Base-by-base conservation (phyloP, 805 yeast genomes). In the Ogataea paraovalis region DNA sequence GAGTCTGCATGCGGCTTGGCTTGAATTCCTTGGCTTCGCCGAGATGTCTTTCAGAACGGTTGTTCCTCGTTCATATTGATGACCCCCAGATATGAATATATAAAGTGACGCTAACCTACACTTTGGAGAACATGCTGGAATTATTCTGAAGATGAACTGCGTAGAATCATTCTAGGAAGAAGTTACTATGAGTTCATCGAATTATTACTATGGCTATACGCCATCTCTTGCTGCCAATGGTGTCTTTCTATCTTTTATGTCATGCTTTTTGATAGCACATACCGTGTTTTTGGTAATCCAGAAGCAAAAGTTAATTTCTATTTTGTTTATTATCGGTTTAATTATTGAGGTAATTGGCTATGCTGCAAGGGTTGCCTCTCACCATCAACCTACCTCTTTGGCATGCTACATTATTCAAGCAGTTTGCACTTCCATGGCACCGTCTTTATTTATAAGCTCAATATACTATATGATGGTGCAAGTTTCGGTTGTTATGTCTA, bases 391-490 rank as follows among this genome's bases (percentile, higher is more conserved):
- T 42, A 41, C 43, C 12, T 57, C 66, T 38, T 51, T 65, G 36
- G 62, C 73, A 42, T 67, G 72, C 25, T 89, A 73, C 59, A 59
- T 85, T 38, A 66, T 82, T 57, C 95, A 90, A 63, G 76, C 83
- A 52, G 75, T 82, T 46, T 73, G 83, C 56, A 67, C 87, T 47
- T 86, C 92, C 0, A 65, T 89, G 41, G 92, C 87, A 0, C 96
- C 96, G 0, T 88, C 87, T n/a, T 85, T 89, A 62, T 70, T 85
- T 41, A 84, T 86, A 86, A 96, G 85, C 2, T 95, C 92, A 1
- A 72, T 88, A 2, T 89, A 89, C 66, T 83, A 75, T 54, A 70
- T 82, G 47, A 66, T 89, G 53, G 89, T 85, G 6, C 84, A 87
- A 64, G 56, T 85, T 42, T 70, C 82, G 42, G 80, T 82, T 47